These are phyloP conservation scores for Pichia rugopelliculosa DNA, from an alignment of 805 yeast genomes.

Conservation along the genomic window DNA sequence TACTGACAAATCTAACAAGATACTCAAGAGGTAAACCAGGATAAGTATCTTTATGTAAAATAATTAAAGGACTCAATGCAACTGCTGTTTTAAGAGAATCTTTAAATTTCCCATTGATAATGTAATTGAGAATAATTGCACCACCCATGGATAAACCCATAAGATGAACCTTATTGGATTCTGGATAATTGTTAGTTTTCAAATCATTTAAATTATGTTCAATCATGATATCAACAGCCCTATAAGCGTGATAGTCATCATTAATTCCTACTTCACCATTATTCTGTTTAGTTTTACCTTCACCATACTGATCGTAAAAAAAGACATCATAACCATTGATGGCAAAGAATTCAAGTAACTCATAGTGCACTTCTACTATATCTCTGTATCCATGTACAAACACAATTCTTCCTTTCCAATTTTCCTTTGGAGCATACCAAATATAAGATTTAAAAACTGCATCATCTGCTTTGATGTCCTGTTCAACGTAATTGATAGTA, in stretches of 20 bases:
- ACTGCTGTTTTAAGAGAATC: slow-evolving; percentile 40
- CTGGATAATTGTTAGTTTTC: slow-evolving; percentile 17
- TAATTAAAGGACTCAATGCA: slow-evolving; percentile 53
- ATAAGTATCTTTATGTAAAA: slow-evolving; percentile 48
- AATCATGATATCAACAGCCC: slow-evolving; percentile 54
- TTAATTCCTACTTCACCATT: slow-evolving; percentile 49
- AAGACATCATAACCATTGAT: slow-evolving; percentile 59
- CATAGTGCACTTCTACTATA: slow-evolving; percentile 39
- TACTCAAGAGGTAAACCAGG: slow-evolving; percentile 42
- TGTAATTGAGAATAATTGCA: slow-evolving; percentile 59
- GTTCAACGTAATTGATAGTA: slow-evolving; percentile 6
- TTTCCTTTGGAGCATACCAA: slow-evolving; percentile 1
- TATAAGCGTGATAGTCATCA: slow-evolving; percentile 46
- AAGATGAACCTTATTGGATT: slow-evolving; percentile 37
- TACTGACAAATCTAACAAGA: slow-evolving; percentile 34
- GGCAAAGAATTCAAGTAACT: slow-evolving; percentile 46
- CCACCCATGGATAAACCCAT: slow-evolving; percentile 84
- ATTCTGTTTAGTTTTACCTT: slow-evolving; percentile 52
- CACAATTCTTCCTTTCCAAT: slow-evolving; percentile 45
- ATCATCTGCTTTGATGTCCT: slow-evolving; percentile 14
- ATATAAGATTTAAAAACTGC: slow-evolving; percentile 13
- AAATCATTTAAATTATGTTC: slow-evolving; percentile 34
- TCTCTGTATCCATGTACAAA: slow-evolving; percentile 73
- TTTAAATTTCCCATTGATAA: slow-evolving; percentile 44
- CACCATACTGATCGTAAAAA: slow-evolving; percentile 69